Evolutionary conservation across 805 yeast genomes (phyloP).

Genomic region (Candida methanosorbosa): DNA sequence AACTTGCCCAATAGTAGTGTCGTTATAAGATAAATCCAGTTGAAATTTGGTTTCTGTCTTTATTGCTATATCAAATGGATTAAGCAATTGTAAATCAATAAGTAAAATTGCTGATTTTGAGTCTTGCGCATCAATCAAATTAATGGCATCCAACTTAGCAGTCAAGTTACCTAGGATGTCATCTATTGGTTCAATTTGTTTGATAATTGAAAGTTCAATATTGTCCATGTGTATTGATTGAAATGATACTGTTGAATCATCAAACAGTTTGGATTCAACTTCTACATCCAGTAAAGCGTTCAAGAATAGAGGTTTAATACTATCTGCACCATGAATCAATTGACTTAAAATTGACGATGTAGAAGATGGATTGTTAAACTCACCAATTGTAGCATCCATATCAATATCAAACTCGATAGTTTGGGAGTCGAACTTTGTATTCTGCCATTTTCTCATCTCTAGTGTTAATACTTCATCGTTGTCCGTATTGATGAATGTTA

Average conservation of each 20-base stretch:
- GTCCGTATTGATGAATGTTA: background rate
- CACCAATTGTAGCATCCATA: no score
- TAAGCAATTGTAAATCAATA: conserved; percentile 23
- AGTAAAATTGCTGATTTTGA: conserved; percentile 20
- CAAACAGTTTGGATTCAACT: no score
- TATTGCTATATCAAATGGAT: conserved; percentile 23
- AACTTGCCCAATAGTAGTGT: conserved; percentile 25
- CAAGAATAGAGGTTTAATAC: no score
- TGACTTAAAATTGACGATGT: no score
- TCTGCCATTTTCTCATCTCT: conserved; percentile 8
- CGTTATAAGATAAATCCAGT: conserved; percentile 19
- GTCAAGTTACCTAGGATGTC: background rate
- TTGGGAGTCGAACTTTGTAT: conserved; percentile 11
- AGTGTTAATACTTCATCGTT: conserved; percentile 1
- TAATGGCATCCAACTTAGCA: conserved; percentile 5
- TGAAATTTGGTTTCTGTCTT: conserved; percentile 7
- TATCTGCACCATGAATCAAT: no score
- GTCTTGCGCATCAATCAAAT: conserved; percentile 14
- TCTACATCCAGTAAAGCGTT: no score
- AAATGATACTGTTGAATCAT: no score
- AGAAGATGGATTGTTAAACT: no score
- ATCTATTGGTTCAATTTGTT: no score
- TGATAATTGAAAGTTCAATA: no score
- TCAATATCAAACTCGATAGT: no score
- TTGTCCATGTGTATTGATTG: no score